Evolutionary conservation across 2,329 filamentous ascomycete genomes (phyloP), one percentile per base, ranked within the genome.

Genomic region (Amauroascus niger): DNA sequence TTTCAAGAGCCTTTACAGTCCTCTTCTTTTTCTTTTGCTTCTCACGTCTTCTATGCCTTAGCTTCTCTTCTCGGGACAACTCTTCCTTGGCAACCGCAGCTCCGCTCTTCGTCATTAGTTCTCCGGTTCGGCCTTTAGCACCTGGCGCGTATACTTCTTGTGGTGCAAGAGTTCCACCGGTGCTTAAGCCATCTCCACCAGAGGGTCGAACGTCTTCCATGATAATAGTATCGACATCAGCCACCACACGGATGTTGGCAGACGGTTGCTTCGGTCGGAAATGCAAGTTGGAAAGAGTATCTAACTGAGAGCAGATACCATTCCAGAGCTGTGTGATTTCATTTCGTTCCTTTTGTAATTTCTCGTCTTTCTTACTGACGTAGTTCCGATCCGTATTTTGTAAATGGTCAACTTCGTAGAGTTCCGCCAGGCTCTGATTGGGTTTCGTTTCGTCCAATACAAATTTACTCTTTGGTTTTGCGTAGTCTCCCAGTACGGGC

Each of bases 161-260:
- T 2, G 93, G 93, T 44, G 93, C 93, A 56, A 98, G 79, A 75
- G 86, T 86, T 64, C 84, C 87, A 24, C 71, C 68, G 30, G 68
- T 69, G 24, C 65, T 65, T 59, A 81, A 75, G 44, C 78, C 79
- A 40, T 86, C 87, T 64, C 84, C 83, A 41, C 87, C 86, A 14
- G 86, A 84, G 6, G 93, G 91, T 63, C 95, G 86, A 1, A 89
- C 91, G 65, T 98, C 93, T 74, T 98, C 93, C 86, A 97, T 95
- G 60, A 81, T 79, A 59, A 97, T 84, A 2, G 87, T 88, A n/a
- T 90, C 88, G 3, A 93, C 87, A 70, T 97, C 91, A 24, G 88
- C 80, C 32, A 96, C 85, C 53, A 96, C 86, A 41, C 87, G 90
- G 58, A 98, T 80, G 44, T 81, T 81, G n/a, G 88, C 82, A 49